Evolutionary conservation across 140 eudicot species (phyloP).

Genomic region (Oenanthe javanica): DNA sequence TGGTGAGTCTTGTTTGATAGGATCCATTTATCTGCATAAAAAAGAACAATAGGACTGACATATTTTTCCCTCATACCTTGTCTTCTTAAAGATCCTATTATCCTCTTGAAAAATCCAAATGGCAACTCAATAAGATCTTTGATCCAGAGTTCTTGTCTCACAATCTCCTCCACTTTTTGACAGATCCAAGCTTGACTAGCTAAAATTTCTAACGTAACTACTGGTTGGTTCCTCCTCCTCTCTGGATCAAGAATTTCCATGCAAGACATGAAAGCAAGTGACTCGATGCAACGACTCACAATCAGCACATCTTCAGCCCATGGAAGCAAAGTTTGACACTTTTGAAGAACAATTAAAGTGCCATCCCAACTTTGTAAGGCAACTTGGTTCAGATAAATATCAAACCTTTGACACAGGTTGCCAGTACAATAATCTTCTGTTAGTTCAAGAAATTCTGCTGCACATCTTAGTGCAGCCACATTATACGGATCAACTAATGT

Average conservation of each 20-base stretch:
- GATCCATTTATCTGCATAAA: slow-evolving; percentile 60
- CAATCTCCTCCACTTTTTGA: slow-evolving; percentile 37
- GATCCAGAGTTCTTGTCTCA: slow-evolving; percentile 65
- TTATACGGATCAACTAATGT: slow-evolving; percentile 74
- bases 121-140: slow-evolving; percentile 80
- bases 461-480: slow-evolving; percentile 79
- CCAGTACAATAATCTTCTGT: slow-evolving; percentile 53
- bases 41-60: slow-evolving; percentile 70
- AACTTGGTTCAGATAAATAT: slow-evolving; percentile 91
- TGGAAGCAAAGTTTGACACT: slow-evolving; percentile 60
- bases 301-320: slow-evolving; percentile 86
- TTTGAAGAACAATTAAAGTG: slow-evolving; percentile 76
- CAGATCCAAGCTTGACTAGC: slow-evolving; percentile 53
- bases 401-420: slow-evolving; percentile 77
- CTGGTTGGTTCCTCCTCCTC: slow-evolving; percentile 66
- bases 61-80: slow-evolving; percentile 93
- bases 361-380: slow-evolving; percentile 86
- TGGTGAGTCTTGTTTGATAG: slow-evolving; percentile 22
- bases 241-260: slow-evolving; percentile 99
- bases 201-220: slow-evolving; percentile 51
- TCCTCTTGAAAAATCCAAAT: slow-evolving; percentile 66
- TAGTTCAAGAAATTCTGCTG: slow-evolving; percentile 78
- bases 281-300: slow-evolving; percentile 91
- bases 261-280: slow-evolving; percentile 97
- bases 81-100: slow-evolving; percentile 71